Conservation (phyloP, 495 filamentous ascomycete species). For the Podospora fimiseda region DNA sequence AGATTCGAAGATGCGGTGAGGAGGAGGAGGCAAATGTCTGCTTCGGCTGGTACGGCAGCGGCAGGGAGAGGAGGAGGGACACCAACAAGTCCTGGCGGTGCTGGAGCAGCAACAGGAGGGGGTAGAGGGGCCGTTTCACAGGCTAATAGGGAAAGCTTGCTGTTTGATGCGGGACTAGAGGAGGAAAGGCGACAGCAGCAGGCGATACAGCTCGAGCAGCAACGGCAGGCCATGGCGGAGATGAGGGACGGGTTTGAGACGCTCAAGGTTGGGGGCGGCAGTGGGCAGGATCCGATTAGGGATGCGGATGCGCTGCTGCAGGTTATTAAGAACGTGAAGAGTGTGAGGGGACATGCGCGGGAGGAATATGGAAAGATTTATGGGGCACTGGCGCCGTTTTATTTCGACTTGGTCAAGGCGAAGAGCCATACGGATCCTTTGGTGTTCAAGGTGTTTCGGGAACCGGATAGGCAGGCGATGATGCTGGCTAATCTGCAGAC, state of each 20-base stretch:
- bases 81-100: neutral
- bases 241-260: conserved; percentile 64
- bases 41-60: conserved; percentile 13
- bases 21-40: conserved; percentile 53
- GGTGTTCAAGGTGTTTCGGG: conserved; percentile 77
- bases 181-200: conserved; percentile 43
- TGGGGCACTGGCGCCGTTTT: conserved; percentile 78
- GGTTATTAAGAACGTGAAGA: conserved; percentile 61
- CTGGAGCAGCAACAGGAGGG: neutral
- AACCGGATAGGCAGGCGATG: conserved; percentile 81
- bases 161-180: conserved; percentile 63
- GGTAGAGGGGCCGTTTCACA: conserved; percentile 10
- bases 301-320: conserved; percentile 57
- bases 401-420: conserved; percentile 68
- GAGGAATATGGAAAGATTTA: conserved; percentile 91
- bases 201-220: conserved; percentile 5
- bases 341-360: conserved; percentile 78
- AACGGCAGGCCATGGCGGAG: conserved; percentile 9
- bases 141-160: conserved; percentile 39
- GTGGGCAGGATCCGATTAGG: conserved; percentile 19
- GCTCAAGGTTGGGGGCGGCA: conserved; percentile 38
- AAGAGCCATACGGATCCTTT: conserved; percentile 72
- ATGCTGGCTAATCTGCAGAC: conserved; percentile 72
- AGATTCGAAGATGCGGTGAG: conserved; percentile 68
- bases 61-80: neutral